phyloP scores from a whole-genome alignment of 2,329 filamentous ascomycete genomes.

The Pyrenochaeta sp. region DNA sequence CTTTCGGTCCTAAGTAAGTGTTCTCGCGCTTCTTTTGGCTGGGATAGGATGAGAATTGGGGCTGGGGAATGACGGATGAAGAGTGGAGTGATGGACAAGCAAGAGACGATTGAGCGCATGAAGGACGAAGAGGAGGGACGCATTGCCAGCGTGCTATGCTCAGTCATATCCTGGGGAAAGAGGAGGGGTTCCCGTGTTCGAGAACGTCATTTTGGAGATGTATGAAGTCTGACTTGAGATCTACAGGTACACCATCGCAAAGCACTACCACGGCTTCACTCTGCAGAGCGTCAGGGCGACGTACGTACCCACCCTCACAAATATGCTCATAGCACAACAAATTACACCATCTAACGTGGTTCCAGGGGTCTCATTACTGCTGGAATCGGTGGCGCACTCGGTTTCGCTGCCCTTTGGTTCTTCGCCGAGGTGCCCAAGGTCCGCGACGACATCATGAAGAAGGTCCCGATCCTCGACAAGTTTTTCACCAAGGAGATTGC shows the following conservation, averaged over 20 bases:
- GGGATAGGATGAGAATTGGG: neutral
- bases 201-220: constrained; percentile 1
- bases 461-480: constrained; percentile 64
- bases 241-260: constrained; percentile 59
- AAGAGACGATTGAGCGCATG: too few relatives aligned
- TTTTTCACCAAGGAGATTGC: constrained; percentile 66
- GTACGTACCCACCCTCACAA: constrained; percentile 53
- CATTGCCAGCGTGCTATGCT: too few relatives aligned
- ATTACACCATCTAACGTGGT: constrained; percentile 13
- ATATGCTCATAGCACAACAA: neutral
- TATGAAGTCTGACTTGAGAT: constrained; percentile 20
- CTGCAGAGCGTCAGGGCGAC: constrained; percentile 49
- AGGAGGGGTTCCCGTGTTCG: neutral
- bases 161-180: too few relatives aligned
- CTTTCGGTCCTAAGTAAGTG: constrained; percentile 65
- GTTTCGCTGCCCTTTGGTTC: constrained; percentile 69
- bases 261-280: constrained; percentile 60
- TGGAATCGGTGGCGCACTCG: constrained; percentile 64
- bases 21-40: constrained; percentile 8
- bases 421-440: constrained; percentile 70
- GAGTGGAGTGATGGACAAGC: too few relatives aligned
- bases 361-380: constrained; percentile 54
- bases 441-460: constrained; percentile 67
- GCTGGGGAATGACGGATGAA: neutral
- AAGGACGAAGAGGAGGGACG: too few relatives aligned